Conservation (phyloP, 73 alveolate genomes). For the Paramecium biaurelia region DNA sequence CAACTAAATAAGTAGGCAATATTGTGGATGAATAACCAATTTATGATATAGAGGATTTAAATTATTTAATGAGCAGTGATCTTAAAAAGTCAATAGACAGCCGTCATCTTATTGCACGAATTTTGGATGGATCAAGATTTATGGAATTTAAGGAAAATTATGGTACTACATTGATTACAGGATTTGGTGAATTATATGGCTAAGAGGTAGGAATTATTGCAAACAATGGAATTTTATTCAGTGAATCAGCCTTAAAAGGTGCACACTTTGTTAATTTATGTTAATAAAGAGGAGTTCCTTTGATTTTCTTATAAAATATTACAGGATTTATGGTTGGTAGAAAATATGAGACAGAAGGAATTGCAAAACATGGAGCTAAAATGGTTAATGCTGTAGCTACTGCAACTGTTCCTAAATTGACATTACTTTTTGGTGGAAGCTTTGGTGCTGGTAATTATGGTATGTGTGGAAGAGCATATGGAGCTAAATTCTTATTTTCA, state of each 20-base stretch:
- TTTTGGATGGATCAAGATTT: constrained; percentile 92
- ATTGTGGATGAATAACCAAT: constrained; percentile 79
- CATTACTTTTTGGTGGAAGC: constrained; percentile 86
- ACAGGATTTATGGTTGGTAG: constrained; percentile 97
- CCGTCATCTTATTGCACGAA: constrained; percentile 82
- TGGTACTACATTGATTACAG: constrained; percentile 87
- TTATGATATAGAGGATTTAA: constrained; percentile 74
- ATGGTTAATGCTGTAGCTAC: constrained; percentile 95
- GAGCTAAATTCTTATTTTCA: constrained; percentile 89
- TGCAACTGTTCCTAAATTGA: constrained; percentile 93
- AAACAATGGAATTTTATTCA: constrained; percentile 89
- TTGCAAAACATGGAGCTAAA: constrained; percentile 97
- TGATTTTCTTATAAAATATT: constrained; percentile 87
- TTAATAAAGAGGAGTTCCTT: constrained; percentile 90
- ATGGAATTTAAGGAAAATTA: constrained; percentile 91
- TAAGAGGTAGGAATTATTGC: constrained; percentile 95
- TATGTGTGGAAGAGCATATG: constrained; percentile 97
- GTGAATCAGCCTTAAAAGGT: constrained; percentile 93
- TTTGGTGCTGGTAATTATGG: constrained; percentile 99
- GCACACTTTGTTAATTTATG: constrained; percentile 94
- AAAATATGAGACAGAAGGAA: constrained; percentile 91
- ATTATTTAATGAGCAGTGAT: constrained; percentile 79
- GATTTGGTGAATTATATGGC: constrained; percentile 91
- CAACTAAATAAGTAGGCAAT: constrained; percentile 56
- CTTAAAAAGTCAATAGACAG: constrained; percentile 67